Conservation (phyloP, 768 basidiomycete genomes). For the Mycena albidolilacea region DNA sequence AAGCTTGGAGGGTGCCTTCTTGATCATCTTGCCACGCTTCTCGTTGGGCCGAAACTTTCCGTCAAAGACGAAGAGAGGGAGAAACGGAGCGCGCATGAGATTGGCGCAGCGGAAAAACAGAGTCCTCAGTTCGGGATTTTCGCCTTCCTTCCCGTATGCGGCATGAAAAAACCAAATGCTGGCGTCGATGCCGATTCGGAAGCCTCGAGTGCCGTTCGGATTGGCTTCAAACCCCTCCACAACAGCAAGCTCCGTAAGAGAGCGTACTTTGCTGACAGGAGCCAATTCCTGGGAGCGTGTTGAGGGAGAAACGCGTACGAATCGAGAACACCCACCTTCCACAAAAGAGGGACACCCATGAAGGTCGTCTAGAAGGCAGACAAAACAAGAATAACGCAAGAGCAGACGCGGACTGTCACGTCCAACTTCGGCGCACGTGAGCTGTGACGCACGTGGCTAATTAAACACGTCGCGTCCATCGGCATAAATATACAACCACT, state of each 20-base stretch:
- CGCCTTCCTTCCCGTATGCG: conserved; percentile 81
- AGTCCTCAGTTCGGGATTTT: conserved; percentile 90
- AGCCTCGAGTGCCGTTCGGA: conserved; percentile 74
- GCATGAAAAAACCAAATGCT: conserved; percentile 88
- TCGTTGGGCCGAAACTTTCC: conserved; percentile 86
- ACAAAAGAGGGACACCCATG: conserved; percentile 39
- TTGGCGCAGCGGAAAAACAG: conserved; percentile 88
- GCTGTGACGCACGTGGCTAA: too few species aligned
- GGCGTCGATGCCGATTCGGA: conserved; percentile 90
- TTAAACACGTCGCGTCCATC: too few species aligned
- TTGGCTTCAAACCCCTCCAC: conserved; percentile 83
- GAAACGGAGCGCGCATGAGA: conserved; percentile 82
- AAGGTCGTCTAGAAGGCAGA: too few species aligned
- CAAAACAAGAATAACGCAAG: too few species aligned
- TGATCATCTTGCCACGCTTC: conserved; percentile 84
- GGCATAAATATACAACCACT: too few species aligned
- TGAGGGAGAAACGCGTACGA: not conserved
- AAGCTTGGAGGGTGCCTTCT: conserved; percentile 73
- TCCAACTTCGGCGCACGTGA: too few species aligned
- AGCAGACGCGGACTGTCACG: too few species aligned
- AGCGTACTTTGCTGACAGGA: conserved; percentile 79
- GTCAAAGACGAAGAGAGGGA: conserved; percentile 94
- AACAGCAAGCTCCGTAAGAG: conserved; percentile 83
- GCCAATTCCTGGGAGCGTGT: conserved; percentile 24
- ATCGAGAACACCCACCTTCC: conserved; percentile 31